A percentile compares a stretch with the other conserved stretches of the same genome.
These are phyloP conservation scores for Calocybe gangraenosa DNA, from an alignment of 768 basidiomycete genomes.

Conservation along the genomic window DNA sequence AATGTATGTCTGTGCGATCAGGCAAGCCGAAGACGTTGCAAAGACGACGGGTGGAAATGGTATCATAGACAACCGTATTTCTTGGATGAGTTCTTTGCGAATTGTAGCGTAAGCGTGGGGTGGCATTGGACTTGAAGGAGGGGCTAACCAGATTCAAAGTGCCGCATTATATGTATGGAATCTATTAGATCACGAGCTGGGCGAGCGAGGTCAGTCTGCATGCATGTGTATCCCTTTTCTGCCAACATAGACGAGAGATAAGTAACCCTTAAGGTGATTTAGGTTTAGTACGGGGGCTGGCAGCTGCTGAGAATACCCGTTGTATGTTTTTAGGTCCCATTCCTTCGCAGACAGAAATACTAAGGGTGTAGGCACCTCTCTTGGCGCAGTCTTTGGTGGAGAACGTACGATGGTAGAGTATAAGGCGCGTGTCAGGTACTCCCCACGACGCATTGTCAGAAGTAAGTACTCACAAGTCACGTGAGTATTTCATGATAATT, in stretches of 20 bases:
- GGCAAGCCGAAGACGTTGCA: conserved; percentile 41
- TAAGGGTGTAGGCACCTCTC: conserved; percentile 49
- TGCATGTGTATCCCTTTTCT: conserved; percentile 44
- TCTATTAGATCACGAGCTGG: conserved; percentile 17
- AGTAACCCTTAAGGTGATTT: conserved; percentile 25
- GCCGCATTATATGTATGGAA: conserved; percentile 30
- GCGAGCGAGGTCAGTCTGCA: conserved; percentile 37
- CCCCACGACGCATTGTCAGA: no score
- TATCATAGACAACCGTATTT: conserved; percentile 37
- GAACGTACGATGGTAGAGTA: conserved; percentile 32
- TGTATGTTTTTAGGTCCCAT: conserved; percentile 37
- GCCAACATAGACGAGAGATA: conserved; percentile 35
- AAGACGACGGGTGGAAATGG: conserved; percentile 59
- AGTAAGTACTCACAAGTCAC: no score
- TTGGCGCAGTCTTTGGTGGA: conserved; percentile 36
- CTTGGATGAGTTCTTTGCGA: conserved; percentile 35
- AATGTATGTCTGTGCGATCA: conserved; percentile 65
- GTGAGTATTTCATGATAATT: conserved; percentile 3
- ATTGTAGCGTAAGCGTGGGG: not conserved
- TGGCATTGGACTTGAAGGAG: no score
- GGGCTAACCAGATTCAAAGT: conserved; percentile 26
- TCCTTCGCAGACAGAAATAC: conserved; percentile 45
- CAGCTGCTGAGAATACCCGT: conserved; percentile 25
- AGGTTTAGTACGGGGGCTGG: no score
- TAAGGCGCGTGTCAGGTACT: conserved; percentile 1